Conservation (phyloP, 768 basidiomycete species). For the Punctularia strigosozonata region DNA sequence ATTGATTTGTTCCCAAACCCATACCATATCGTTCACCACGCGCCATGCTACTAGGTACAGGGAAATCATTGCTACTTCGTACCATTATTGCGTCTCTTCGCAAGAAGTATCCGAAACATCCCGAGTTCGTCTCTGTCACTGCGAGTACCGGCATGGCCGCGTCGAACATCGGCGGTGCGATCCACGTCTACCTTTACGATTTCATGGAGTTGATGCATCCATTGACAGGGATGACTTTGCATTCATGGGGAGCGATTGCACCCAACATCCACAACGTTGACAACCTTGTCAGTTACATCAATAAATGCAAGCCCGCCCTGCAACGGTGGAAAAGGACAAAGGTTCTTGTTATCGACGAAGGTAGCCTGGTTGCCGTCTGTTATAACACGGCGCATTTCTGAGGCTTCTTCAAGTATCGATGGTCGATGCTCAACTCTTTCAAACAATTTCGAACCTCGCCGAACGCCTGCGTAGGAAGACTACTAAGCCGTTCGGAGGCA, state of each 20-base stretch:
- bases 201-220: constrained; percentile 22
- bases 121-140: constrained; percentile 39
- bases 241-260: constrained; percentile 50
- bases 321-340: constrained; percentile 46
- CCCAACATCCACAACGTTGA: constrained; percentile 33
- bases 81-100: constrained; percentile 43
- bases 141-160: constrained; percentile 57
- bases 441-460: constrained; percentile 45
- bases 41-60: constrained; percentile 35
- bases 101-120: constrained; percentile 30
- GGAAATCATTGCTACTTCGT: constrained; percentile 48
- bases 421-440: constrained; percentile 52
- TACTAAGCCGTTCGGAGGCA: constrained; percentile 48
- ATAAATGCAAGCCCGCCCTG: constrained; percentile 39
- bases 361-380: constrained; percentile 18
- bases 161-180: constrained; percentile 54
- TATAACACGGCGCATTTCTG: not conserved
- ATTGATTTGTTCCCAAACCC: not conserved
- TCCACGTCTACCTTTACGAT: constrained; percentile 13
- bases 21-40: not conserved
- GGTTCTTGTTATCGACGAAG: constrained; percentile 56
- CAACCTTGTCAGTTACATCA: constrained; percentile 36
- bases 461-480: constrained; percentile 36
- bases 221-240: constrained; percentile 40
- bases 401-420: constrained; percentile 50